Evolutionary conservation across 768 basidiomycete genomes (phyloP), one percentile per base, ranked within the genome.

Genomic region (Serendipita vermifera): DNA sequence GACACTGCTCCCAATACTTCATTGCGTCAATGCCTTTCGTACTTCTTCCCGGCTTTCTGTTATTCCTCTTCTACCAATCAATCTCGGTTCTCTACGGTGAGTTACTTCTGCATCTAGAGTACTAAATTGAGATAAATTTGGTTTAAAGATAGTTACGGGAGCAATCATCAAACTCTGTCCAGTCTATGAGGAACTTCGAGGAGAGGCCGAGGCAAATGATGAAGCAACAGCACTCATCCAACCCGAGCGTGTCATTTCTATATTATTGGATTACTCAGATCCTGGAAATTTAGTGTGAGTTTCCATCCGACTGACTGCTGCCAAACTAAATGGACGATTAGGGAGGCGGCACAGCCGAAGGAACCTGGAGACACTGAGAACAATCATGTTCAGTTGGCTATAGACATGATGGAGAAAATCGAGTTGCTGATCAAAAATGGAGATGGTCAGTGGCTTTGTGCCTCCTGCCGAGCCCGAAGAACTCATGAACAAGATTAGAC

Each of bases 21-120:
- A 13, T 66, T 76, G 5, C 68, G 73, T 24, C 75, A 76, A 61
- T 75, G 73, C 58, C 65, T 76, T 22, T 69, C 70, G 27, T 76
- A 76, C 65, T 76, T 76, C 65, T 67, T 76, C 62, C 75, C 75
- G 1, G 70, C 73, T 0, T 76, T 71, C 64, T 75, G 75, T 64
- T 76, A 73, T 62, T 73, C 73, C 11, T 67, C 71, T 2, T 60
- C 70, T 13, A 55, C 58, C n/a, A 74, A 75, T 59, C 73, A 75
- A 59, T n/a, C n/a, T 15, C 5, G 26, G 22, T 51, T 51, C 29
- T 51, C 46, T n/a, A 29, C 26, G 46, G 46, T 51, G 7, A 22
- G 46, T 9, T 26, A 7, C 29, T n/a, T 15, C 9, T 11, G 9
- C 46, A 20, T 51, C 9, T 29, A 27, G 5, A 51, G 15, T 29